A percentile compares a stretch with the other conserved stretches of the same genome.
Evolutionary conservation across 75 land plant species (phyloP).

Genomic region (Pinus albicaulis): DNA sequence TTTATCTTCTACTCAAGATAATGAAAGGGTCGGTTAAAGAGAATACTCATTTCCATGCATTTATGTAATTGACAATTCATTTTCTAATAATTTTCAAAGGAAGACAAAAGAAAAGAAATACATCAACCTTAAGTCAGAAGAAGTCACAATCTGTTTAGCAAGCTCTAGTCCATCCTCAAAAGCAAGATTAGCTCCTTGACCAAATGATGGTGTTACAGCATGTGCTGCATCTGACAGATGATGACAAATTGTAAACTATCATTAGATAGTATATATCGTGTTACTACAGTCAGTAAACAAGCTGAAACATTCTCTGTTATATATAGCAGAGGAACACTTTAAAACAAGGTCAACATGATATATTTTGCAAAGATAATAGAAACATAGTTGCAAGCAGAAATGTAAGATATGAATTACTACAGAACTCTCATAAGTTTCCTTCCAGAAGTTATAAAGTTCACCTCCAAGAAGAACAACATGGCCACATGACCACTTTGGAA

Average conservation of each 20-base stretch:
- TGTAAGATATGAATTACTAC: background rate
- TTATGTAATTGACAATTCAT: background rate
- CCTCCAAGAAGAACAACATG: constrained; percentile 44
- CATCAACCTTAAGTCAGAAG: constrained; percentile 24
- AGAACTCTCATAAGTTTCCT: background rate
- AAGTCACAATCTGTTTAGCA: constrained; percentile 30
- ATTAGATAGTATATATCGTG: background rate
- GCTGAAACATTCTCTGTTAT: no score
- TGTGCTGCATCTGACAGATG: constrained; percentile 48
- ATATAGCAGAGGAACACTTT: background rate
- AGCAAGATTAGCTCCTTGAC: constrained; percentile 56
- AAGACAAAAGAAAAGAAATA: background rate
- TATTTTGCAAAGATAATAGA: constrained; percentile 1
- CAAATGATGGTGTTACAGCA: constrained; percentile 52
- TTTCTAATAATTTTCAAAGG: background rate
- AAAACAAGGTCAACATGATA: background rate
- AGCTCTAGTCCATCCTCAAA: constrained; percentile 57
- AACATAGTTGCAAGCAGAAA: background rate
- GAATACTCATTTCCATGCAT: background rate
- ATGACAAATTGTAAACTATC: background rate
- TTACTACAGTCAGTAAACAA: no score
- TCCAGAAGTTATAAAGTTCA: background rate
- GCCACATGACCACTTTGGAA: constrained; percentile 37
- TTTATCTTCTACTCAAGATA: no score
- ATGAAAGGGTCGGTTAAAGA: background rate